Evolutionary conservation across 202 grass and related monocot genomes (phyloP).

Genomic region (Carex sylvatica): DNA sequence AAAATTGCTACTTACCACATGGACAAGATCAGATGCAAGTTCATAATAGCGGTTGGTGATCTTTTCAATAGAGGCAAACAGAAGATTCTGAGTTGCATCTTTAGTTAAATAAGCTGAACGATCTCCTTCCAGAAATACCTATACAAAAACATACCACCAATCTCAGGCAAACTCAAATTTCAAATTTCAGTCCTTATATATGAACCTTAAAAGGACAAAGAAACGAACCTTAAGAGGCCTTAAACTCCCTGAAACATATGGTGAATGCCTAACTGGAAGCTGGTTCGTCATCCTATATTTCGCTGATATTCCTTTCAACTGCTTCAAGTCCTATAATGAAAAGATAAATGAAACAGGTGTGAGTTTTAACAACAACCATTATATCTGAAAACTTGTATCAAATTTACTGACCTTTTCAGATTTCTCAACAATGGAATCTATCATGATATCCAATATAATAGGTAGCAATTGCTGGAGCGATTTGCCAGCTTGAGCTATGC

Average conservation of each 20-base stretch:
- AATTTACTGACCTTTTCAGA: constrained; percentile 72
- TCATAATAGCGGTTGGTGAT: constrained; percentile 86
- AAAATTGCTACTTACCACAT: constrained; percentile 64
- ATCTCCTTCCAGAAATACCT: constrained; percentile 88
- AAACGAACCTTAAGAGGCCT: constrained; percentile 83
- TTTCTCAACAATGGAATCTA: constrained; percentile 83
- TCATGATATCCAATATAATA: constrained; percentile 74
- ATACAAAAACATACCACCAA: constrained; percentile 18
- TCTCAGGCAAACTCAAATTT: background rate
- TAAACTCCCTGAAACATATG: constrained; percentile 81
- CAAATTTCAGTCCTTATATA: background rate
- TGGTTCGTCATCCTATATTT: constrained; percentile 98
- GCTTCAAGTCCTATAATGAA: constrained; percentile 70
- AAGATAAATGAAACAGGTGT: constrained; percentile 20
- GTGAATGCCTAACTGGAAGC: constrained; percentile 93
- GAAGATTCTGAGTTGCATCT: constrained; percentile 62
- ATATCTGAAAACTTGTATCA: constrained; percentile 9
- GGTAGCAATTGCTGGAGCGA: constrained; percentile 69
- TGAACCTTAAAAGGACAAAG: background rate
- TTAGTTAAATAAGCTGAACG: constrained; percentile 52
- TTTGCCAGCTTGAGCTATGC: constrained; percentile 76
- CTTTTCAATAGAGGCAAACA: constrained; percentile 52
- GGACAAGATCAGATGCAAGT: constrained; percentile 79
- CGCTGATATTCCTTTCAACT: constrained; percentile 91
- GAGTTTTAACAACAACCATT: background rate